Base-by-base conservation (phyloP, 108 stramenopile genomes). In the Chaetoceros tenuissimus region DNA sequence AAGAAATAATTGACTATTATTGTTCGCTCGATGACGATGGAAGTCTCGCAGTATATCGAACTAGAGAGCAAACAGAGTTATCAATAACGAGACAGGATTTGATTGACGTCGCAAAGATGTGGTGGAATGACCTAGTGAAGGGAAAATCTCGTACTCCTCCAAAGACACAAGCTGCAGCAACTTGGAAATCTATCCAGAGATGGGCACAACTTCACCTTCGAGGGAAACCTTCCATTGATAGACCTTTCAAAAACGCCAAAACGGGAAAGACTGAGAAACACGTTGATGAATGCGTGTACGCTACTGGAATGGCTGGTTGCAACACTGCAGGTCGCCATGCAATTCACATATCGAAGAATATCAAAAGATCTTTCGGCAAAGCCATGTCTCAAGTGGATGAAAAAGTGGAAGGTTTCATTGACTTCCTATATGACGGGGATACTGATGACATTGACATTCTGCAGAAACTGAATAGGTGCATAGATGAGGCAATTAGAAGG, bases 11-110 rank as follows among this genome's bases (percentile, higher is more conserved):
- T 27, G 21, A 59, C 1, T 84, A 80, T 51, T 60, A 82, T 69
- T 78, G 81, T 1, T 73, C 80, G 46, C 52, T 89, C 46, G 87
- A 85, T 57, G 74, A 83, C 48, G 87, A 89, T 60, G 87, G 87
- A 18, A 68, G 76, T 0, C 67, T 89, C 24, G 75, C 75, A 2
- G 75, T 89, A n/a, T 89, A 89, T 47, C 48, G 70, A 55, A 54
- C 62, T 29, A 56, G 47, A 62, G 52, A 62, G 19, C 48, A 17
- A 34, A 45, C 21, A n/a, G 8, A 26, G 8, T 5, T 28, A 53
- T 26, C 18, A 21, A 26, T 23, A 8, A 53, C 34, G 5, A 13
- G 34, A 13, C 13, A 13, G 5, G 34, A 40, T 13, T 40, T 40
- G 26, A 19, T 20, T 13, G 45, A 45, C 16, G 30, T 26, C 24